A percentile compares a stretch with the other conserved stretches of the same genome.
Evolutionary conservation across 1,284 basidiomycete genomes (phyloP).

Genomic region (Fomitopsis schrenkii): DNA sequence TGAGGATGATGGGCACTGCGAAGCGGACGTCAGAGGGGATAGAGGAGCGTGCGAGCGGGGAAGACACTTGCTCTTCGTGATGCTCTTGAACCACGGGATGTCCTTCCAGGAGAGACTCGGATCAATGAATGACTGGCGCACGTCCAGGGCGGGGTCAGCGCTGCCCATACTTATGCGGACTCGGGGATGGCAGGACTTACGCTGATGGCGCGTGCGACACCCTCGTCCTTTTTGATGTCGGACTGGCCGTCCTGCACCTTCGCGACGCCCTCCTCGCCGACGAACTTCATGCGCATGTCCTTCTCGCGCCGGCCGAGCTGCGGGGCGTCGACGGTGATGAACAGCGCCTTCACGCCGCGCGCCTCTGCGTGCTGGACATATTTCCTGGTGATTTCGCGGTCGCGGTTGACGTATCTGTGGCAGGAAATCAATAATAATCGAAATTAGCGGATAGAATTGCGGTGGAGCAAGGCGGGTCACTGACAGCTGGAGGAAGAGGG

Average conservation of each 20-base stretch:
- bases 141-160: background rate
- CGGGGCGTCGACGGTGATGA: constrained; percentile 92
- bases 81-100: constrained; percentile 82
- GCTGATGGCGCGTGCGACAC: constrained; percentile 92
- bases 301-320: constrained; percentile 86
- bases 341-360: constrained; percentile 83
- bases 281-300: constrained; percentile 94
- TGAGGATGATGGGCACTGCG: constrained; percentile 88
- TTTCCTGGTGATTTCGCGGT: constrained; percentile 77
- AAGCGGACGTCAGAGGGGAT: background rate
- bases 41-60: background rate
- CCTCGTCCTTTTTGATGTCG: constrained; percentile 47
- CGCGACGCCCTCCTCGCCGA: constrained; percentile 73
- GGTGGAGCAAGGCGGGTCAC: constrained; percentile 26
- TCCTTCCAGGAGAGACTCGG: constrained; percentile 87
- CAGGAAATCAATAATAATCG: constrained; percentile 17
- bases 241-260: constrained; percentile 39
- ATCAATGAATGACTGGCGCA: constrained; percentile 84
- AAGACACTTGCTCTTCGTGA: constrained; percentile 68
- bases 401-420: constrained; percentile 74
- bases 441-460: background rate
- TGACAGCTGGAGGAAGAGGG: constrained; percentile 73
- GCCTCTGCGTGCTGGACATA: constrained; percentile 83
- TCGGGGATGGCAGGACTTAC: constrained; percentile 37
- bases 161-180: background rate